Evolutionary conservation across 306 rosid genomes (phyloP), one percentile per base, ranked within the genome.

Genomic region (cucumber (Cucumis sativus)): DNA sequence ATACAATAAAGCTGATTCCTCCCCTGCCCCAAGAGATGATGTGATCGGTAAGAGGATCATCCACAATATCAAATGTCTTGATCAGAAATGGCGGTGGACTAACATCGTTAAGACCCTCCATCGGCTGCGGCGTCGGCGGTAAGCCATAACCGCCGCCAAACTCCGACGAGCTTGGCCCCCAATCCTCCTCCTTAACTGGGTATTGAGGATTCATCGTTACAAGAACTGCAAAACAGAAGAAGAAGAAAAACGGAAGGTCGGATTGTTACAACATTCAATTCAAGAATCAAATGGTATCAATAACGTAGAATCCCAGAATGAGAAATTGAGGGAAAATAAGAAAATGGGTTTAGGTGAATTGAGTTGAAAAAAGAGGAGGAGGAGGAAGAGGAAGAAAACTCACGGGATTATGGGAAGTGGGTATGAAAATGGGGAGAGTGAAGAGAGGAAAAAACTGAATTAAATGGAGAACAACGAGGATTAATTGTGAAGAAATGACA

Each of bases 51-150:
- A 6, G 23, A 4, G 75, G 75, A 43, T 70, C 75, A 7, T 70
- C 75, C 75, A 70, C 75, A 39, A 70, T 70, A 3, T 47, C 75
- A 47, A 70, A 70, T 47, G 58, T 47, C 75, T 70, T 70, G 58
- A 70, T 70, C 57, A 70, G 40, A 45, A 70, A 70, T 47, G 75
- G 75, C 21, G 75, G 58, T 13, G 75, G 75, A 69, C 75, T 39
- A 45, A 6, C 37, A 7, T 45, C 75, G 33, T 21, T 13, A 13
- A 69, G 75, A 21, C 75, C 58, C 20, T 69, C 75, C 57, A 45
- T 69, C 75, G 75, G 75, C 57, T 45, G 56, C 18, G 74, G 74
- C 74, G 17, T 67, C 15, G 25, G 7, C 21, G 49, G 47, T n/a
- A 47, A 68, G 55, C 18, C 55, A 43, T 41, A 68, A 41, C 14